Percentiles rank a stretch among this genome's conserved stretches.
phyloP scores from a whole-genome alignment of 176 grass and related monocot genomes.

The Aegilops speltoides region DNA sequence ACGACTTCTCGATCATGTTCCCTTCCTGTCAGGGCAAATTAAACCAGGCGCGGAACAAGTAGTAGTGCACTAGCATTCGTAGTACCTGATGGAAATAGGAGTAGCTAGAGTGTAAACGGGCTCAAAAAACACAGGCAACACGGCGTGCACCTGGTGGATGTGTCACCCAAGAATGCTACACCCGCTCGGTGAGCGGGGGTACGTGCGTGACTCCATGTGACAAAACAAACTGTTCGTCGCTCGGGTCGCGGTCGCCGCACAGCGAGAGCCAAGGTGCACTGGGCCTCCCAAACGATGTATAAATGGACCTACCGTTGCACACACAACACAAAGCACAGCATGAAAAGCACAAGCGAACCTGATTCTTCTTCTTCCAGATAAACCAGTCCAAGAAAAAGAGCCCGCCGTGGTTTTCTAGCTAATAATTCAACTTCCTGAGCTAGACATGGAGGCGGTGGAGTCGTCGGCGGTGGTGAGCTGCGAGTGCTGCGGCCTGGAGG shows the following conservation, averaged over 20 bases:
- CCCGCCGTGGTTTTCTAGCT: no score
- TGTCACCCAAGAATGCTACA: neutral
- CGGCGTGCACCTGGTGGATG: neutral
- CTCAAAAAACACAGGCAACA: neutral
- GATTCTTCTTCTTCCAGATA: no score
- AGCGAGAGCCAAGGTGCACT: neutral
- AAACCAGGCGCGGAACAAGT: neutral
- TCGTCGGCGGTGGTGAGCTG: no score
- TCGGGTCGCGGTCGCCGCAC: neutral
- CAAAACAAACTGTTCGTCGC: neutral
- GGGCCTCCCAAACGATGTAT: neutral
- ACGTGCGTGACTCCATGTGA: constrained; percentile 2
- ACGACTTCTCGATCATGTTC: neutral
- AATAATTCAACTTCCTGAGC: no score
- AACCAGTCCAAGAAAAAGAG: no score
- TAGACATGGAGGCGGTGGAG: no score
- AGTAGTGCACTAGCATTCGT: neutral
- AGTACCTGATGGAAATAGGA: neutral
- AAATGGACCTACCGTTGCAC: neutral
- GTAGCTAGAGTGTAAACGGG: neutral
- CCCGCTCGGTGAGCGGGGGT: neutral
- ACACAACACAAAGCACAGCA: neutral
- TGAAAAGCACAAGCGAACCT: neutral
- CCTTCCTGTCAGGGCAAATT: neutral
- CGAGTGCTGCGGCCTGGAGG: no score